Conservation (phyloP, 768 basidiomycete genomes). For the Rhodotorula toruloides region DNA sequence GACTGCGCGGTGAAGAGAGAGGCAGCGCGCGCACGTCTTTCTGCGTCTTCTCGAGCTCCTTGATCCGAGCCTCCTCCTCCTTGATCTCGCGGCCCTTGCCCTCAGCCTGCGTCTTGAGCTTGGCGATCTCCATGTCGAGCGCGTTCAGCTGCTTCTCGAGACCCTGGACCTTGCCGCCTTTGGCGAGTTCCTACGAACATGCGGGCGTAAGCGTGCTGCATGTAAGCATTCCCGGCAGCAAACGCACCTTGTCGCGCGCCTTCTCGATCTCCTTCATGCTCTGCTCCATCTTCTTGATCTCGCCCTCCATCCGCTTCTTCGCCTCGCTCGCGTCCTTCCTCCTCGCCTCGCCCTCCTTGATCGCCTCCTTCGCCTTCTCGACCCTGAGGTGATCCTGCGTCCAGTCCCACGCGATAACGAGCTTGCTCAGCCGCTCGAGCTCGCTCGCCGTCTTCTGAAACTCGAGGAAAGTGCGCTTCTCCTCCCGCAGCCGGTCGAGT, state of each 20-base stretch:
- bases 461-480: slow-evolving; percentile 81
- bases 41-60: slow-evolving; percentile 56
- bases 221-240: background rate
- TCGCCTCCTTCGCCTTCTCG: slow-evolving; percentile 45
- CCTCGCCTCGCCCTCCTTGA: slow-evolving; percentile 43
- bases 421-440: slow-evolving; percentile 74
- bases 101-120: slow-evolving; percentile 77
- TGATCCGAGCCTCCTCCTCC: slow-evolving; percentile 67
- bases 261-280: slow-evolving; percentile 62
- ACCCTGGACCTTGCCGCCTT: slow-evolving; percentile 85
- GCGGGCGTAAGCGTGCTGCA: background rate
- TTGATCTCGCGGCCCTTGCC: slow-evolving; percentile 67
- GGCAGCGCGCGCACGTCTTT: slow-evolving; percentile 54
- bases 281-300: slow-evolving; percentile 64
- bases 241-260: slow-evolving; percentile 59
- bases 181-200: slow-evolving; percentile 65
- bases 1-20: background rate
- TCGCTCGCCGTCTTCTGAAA: slow-evolving; percentile 85
- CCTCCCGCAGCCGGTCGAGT: slow-evolving; percentile 76
- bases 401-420: slow-evolving; percentile 87
- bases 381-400: slow-evolving; percentile 45
- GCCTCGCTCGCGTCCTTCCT: slow-evolving; percentile 52
- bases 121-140: slow-evolving; percentile 72
- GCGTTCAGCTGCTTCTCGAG: slow-evolving; percentile 73
- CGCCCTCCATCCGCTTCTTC: slow-evolving; percentile 60